Base-by-base conservation (phyloP, 805 yeast species). In the Maudiozyma saulgeensis region DNA sequence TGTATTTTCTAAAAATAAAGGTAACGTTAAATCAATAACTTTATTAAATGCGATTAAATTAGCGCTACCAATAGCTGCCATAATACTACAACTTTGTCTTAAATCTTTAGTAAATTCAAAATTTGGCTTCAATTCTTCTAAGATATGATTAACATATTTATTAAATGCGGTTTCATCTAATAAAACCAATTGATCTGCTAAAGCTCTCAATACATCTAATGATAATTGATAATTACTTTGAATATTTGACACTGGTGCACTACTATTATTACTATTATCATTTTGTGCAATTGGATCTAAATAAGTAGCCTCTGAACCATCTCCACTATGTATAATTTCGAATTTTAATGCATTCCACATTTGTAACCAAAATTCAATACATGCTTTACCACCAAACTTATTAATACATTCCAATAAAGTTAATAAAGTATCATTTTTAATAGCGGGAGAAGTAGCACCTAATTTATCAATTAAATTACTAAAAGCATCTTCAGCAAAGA, bases 331-430 rank as follows among this genome's bases (percentile, higher is more conserved):
- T 49, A 91, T 69, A n/a, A 91, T 75, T 64, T 91, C 96, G 63
- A 79, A 89, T 63, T 91, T 91, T 47, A 91, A 69, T 0, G 96
- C 87, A 56, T 86, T 84, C 96, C 96, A 93, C 4, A 91, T 61
- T 1, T 82, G 76, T 7, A 76, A 61, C 90, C 96, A 90, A 61
- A 79, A 75, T 11, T 73, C 74, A 31, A 74, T 68, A 9, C 85
- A 64, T 0, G 79, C 71, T 6, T 71, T 73, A 0, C 66, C 57
- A 0, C 77, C 71, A 59, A 84, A 87, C 6, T 64, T 67, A 13
- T 70, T 64, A 8, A 87, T 67, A 54, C 93, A 82, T 1, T 68
- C 67, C 6, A 72, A 63, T 23, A 93, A 64, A 0, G 96, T 81
- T 37, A 69, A 63, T 37, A 91, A 68, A 0, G 87, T 82, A 60